Percentiles rank a stretch among this genome's conserved stretches.
These are phyloP conservation scores for Candida golubevii DNA, from an alignment of 805 yeast species.

Conservation along the genomic window DNA sequence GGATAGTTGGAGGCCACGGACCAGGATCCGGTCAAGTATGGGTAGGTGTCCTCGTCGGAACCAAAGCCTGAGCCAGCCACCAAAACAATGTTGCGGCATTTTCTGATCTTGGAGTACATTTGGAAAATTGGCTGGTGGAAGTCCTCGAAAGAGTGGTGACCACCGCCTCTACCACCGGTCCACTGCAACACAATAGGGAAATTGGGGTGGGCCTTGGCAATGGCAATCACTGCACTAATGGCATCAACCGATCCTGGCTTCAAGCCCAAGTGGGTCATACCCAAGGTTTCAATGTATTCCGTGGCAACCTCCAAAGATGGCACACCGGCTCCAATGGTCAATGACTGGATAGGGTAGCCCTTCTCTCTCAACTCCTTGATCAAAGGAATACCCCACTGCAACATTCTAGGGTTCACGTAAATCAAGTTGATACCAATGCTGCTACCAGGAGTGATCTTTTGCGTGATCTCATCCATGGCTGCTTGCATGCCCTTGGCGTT, in stretches of 20 bases:
- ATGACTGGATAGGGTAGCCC: constrained; percentile 94
- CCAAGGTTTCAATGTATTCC: constrained; percentile 90
- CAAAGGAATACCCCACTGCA: constrained; percentile 98
- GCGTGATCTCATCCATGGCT: constrained; percentile 73
- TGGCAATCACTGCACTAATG: constrained; percentile 76
- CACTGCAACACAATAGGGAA: constrained; percentile 98
- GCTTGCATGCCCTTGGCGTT: constrained; percentile 60
- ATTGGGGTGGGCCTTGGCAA: constrained; percentile 91
- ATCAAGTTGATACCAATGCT: constrained; percentile 90
- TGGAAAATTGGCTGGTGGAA: constrained; percentile 96
- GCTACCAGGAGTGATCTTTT: constrained; percentile 69
- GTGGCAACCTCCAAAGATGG: constrained; percentile 96
- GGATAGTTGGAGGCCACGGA: constrained; percentile 83
- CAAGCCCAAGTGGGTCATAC: constrained; percentile 89
- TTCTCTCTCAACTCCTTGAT: constrained; percentile 80
- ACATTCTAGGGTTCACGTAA: constrained; percentile 94
- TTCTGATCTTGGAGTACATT: constrained; percentile 93
- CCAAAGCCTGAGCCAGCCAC: constrained; percentile 99
- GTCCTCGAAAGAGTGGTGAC: constrained; percentile 98
- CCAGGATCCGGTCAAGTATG: constrained; percentile 98
- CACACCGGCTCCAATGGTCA: constrained; percentile 99
- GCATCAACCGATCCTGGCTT: constrained; percentile 98
- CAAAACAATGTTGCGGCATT: constrained; percentile 80
- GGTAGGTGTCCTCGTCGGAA: constrained; percentile 92
- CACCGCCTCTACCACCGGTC: constrained; percentile 99